Conservation (phyloP, 2,329 filamentous ascomycete genomes). For the Polychaeton citri region DNA sequence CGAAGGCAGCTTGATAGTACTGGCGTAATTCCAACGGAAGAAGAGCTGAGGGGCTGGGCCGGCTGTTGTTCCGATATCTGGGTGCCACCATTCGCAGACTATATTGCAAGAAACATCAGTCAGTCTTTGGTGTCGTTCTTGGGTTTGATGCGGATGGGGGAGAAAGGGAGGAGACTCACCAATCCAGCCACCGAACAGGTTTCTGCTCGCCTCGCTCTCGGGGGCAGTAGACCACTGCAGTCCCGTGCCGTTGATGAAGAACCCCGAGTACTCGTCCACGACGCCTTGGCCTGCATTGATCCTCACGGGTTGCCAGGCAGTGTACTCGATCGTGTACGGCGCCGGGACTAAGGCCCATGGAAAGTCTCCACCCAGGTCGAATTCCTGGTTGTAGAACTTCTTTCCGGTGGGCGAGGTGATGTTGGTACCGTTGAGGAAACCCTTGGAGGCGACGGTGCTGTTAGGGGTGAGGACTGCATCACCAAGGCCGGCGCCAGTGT, state of each 20-base stretch:
- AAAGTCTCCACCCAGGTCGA: conserved; percentile 18
- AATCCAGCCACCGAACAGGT: conserved; percentile 18
- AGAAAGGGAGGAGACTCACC: conserved; percentile 5
- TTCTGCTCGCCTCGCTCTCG: conserved; percentile 1
- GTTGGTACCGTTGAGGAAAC: conserved; percentile 16
- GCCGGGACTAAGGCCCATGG: conserved; percentile 13
- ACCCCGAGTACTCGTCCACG: conserved; percentile 6
- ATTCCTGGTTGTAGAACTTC: conserved; percentile 14
- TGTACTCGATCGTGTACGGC: conserved; percentile 13
- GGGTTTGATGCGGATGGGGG: too few relatives aligned
- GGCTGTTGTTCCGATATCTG: background rate
- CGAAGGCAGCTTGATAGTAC: conserved; percentile 8
- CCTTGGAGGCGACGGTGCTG: conserved; percentile 7
- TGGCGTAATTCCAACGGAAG: conserved; percentile 13
- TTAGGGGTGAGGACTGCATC: conserved; percentile 14
- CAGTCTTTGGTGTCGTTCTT: too few relatives aligned
- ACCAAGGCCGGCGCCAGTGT: conserved; percentile 14
- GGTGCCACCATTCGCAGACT: conserved; percentile 22
- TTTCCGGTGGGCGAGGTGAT: conserved; percentile 8
- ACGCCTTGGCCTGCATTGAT: conserved; percentile 11
- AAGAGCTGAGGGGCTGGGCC: conserved; percentile 18
- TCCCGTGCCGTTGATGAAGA: conserved; percentile 20
- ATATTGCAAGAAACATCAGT: conserved; percentile 1
- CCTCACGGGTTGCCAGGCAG: conserved; percentile 19
- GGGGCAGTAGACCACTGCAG: conserved; percentile 16